Percentiles rank a stretch among this genome's conserved stretches.
Evolutionary conservation across 305 asterid genomes (phyloP).

Genomic region (Withania somnifera): DNA sequence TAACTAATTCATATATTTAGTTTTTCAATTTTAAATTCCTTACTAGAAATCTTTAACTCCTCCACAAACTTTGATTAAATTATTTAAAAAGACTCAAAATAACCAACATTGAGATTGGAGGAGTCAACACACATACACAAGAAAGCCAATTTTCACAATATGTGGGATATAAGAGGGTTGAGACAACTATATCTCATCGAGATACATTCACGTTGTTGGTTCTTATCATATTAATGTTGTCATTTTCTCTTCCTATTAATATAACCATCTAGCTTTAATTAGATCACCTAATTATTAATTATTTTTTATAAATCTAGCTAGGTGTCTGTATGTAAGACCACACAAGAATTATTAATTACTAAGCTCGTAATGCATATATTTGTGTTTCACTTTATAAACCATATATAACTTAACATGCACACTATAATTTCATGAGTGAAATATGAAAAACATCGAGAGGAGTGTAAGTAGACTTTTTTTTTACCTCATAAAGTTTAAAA

Average conservation of each 20-base stretch:
- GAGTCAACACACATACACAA: no score
- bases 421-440: no score
- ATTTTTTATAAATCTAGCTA: neutral
- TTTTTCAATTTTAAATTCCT: no score
- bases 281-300: neutral
- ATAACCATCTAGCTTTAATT: neutral
- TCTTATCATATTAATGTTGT: neutral
- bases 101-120: neutral
- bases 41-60: no score
- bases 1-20: no score
- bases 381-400: neutral
- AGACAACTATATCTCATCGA: slow-evolving; percentile 12
- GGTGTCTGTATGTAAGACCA: neutral
- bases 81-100: neutral
- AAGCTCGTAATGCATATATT: neutral
- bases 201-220: slow-evolving; percentile 16
- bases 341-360: neutral
- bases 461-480: fast-evolving
- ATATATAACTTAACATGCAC: no score
- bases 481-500: no score
- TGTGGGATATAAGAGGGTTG: neutral
- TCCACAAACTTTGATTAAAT: no score
- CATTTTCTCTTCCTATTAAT: neutral
- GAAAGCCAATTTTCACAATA: neutral
- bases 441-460: no score